Conservation (phyloP, 1,284 basidiomycete genomes). For the Paramarasmius palmivorus region DNA sequence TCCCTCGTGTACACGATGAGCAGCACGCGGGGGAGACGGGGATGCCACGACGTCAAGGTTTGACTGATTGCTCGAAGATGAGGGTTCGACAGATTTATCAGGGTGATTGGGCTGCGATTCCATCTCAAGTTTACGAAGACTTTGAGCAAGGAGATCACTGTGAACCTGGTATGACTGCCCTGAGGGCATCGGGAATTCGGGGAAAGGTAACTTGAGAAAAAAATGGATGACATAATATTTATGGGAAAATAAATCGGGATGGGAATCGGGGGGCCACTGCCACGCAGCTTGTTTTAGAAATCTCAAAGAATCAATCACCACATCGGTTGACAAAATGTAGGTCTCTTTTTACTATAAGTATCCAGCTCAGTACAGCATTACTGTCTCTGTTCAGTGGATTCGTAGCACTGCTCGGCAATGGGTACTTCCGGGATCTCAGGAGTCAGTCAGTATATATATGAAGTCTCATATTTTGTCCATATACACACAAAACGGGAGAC, state of each 20-base stretch:
- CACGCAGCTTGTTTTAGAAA: background rate
- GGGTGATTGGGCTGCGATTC: background rate
- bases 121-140: constrained; percentile 13
- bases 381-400: constrained; percentile 6
- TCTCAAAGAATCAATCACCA: background rate
- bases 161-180: constrained; percentile 5
- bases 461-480: constrained; percentile 5
- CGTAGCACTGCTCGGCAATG: constrained; percentile 16
- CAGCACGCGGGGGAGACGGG: constrained; percentile 25
- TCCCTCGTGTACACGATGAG: constrained; percentile 60
- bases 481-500: constrained; percentile 11
- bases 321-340: constrained; percentile 5
- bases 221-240: background rate
- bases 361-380: constrained; percentile 9
- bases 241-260: background rate
- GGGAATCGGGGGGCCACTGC: background rate
- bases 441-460: constrained; percentile 13
- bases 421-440: constrained; percentile 17
- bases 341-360: background rate
- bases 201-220: background rate
- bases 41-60: background rate
- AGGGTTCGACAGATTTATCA: background rate
- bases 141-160: constrained; percentile 12
- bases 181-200: background rate
- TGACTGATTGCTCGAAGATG: background rate